Conservation (phyloP, 805 yeast genomes). For the Sungouiella thailandica region DNA sequence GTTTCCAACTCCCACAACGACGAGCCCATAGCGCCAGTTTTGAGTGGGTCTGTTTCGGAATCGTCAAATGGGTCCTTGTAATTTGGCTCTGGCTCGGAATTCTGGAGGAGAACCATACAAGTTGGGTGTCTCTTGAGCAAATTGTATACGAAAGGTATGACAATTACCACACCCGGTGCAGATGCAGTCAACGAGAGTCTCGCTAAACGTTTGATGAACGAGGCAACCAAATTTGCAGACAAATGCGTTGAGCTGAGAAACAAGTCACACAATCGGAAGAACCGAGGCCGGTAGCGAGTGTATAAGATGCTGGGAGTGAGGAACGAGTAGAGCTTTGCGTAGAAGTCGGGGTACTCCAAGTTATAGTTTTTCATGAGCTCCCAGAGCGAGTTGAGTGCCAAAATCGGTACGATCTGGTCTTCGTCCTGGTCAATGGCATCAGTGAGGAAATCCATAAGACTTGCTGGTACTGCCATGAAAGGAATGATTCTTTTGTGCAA, state of each 20-base stretch:
- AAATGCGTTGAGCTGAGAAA: slow-evolving; percentile 85
- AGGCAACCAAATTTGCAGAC: slow-evolving; percentile 77
- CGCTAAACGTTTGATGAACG: slow-evolving; percentile 80
- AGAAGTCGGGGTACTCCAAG: slow-evolving; percentile 90
- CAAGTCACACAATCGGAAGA: slow-evolving; percentile 79
- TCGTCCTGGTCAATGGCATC: slow-evolving; percentile 61
- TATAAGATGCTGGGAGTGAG: slow-evolving; percentile 73
- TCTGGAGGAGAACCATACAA: slow-evolving; percentile 85
- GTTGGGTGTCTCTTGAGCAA: slow-evolving; percentile 87
- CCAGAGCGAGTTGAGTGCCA: slow-evolving; percentile 84
- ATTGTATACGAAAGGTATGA: slow-evolving; percentile 89
- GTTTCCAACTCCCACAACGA: slow-evolving; percentile 92
- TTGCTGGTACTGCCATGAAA: slow-evolving; percentile 69
- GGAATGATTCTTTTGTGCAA: slow-evolving; percentile 86
- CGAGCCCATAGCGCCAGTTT: slow-evolving; percentile 74
- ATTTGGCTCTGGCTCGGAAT: slow-evolving; percentile 23
- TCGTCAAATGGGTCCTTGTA: slow-evolving; percentile 64
- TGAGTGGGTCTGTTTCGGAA: slow-evolving; percentile 65
- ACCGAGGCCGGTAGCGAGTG: slow-evolving; percentile 77
- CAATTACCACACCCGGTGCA: slow-evolving; percentile 82
- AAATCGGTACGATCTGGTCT: slow-evolving; percentile 54
- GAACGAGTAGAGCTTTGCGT: slow-evolving; percentile 72
- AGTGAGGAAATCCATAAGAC: slow-evolving; percentile 89
- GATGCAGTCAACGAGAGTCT: slow-evolving; percentile 72
- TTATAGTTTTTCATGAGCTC: slow-evolving; percentile 77